These are phyloP conservation scores for Fusarium veterinarium DNA, from an alignment of 2,329 filamentous ascomycete genomes.

Conservation along the genomic window DNA sequence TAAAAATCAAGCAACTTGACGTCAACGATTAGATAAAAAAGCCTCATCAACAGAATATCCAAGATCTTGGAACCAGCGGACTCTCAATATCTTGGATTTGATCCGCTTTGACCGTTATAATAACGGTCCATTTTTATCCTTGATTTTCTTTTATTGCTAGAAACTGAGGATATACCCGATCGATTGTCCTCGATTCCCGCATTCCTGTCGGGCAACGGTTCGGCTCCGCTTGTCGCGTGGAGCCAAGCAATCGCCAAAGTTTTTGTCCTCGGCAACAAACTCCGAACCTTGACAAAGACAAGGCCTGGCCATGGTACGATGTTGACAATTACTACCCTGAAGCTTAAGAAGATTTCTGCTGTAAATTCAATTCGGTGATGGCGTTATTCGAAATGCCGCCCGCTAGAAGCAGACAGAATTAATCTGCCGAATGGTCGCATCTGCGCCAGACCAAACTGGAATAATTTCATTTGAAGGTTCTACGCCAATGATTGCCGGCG, in stretches of 20 bases:
- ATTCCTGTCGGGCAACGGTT: not conserved
- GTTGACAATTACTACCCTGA: conserved; percentile 7
- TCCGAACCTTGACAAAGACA: conserved; percentile 1
- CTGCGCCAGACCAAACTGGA: not conserved
- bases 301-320: conserved; percentile 7
- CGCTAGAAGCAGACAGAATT: not conserved
- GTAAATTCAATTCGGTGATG: not conserved
- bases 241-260: not conserved
- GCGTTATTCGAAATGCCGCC: not conserved
- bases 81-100: not conserved
- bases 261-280: conserved; percentile 5
- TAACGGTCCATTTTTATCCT: conserved; percentile 19
- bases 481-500: not conserved
- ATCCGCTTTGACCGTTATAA: not conserved
- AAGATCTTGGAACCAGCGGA: not conserved
- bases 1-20: conserved; percentile 7
- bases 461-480: too few species aligned
- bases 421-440: not conserved
- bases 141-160: not conserved
- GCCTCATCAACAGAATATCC: not conserved
- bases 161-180: conserved; percentile 9
- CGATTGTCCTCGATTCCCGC: conserved; percentile 10
- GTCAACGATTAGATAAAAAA: conserved; percentile 25
- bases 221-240: conserved; percentile 10
- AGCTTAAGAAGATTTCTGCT: not conserved